Evolutionary conservation across 345 rosid genomes (phyloP).

Genomic region (Syzygium oleosum): DNA sequence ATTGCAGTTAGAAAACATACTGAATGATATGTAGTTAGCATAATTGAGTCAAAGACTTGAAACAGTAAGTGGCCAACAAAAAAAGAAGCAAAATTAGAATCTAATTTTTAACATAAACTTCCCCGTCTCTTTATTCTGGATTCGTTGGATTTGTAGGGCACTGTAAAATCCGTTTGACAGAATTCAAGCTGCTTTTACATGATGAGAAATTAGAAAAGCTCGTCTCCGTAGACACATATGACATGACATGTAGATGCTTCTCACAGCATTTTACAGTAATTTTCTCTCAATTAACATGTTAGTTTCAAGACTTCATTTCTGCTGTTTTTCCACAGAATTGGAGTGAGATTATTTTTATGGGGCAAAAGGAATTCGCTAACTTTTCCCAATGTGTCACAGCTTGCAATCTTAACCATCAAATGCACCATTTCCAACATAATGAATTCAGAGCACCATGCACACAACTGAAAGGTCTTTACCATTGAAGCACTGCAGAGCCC

Average conservation of each 20-base stretch:
- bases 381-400: neutral
- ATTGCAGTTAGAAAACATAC: neutral
- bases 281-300: neutral
- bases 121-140: neutral
- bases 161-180: too few species aligned
- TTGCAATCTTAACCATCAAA: neutral
- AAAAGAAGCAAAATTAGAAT: too few species aligned
- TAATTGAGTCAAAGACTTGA: too few species aligned
- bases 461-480: constrained; percentile 26
- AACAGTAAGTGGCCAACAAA: too few species aligned
- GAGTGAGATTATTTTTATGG: neutral
- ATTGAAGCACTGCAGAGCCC: constrained; percentile 64
- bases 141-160: neutral
- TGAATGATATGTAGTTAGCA: too few species aligned
- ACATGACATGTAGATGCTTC: neutral
- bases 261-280: neutral
- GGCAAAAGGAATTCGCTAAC: neutral
- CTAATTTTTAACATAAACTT: too few species aligned
- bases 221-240: neutral
- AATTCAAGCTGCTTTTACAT: neutral
- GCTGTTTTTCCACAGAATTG: neutral
- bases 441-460: neutral
- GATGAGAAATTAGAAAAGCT: neutral
- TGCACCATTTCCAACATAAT: neutral
- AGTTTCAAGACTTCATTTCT: neutral